Evolutionary conservation across 306 rosid genomes (phyloP).

Genomic region (Vicia faba): DNA sequence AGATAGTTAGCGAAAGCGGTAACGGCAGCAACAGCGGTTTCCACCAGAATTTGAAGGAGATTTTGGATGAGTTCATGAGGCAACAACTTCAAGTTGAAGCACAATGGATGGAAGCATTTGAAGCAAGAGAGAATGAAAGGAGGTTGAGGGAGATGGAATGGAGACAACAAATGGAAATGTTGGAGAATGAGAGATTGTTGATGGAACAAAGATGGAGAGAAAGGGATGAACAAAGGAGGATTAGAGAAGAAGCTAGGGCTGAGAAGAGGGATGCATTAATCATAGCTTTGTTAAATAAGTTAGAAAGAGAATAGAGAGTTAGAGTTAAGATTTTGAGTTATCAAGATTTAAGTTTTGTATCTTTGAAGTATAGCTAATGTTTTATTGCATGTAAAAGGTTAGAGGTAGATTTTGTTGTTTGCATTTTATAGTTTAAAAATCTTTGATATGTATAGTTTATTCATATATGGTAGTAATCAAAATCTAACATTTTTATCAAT

Average conservation of each 20-base stretch:
- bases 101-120: conserved; percentile 81
- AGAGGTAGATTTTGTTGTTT: neutral
- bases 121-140: conserved; percentile 78
- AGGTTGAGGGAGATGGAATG: conserved; percentile 80
- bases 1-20: conserved; percentile 13
- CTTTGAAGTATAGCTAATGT: neutral
- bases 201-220: conserved; percentile 91
- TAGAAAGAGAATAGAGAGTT: conserved; percentile 50
- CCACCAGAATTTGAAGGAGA: conserved; percentile 53
- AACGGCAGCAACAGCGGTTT: neutral
- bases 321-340: conserved; percentile 1
- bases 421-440: neutral
- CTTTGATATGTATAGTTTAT: conserved; percentile 33
- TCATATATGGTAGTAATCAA: neutral
- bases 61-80: conserved; percentile 73
- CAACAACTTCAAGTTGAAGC: conserved; percentile 73
- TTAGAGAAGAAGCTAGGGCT: conserved; percentile 93
- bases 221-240: conserved; percentile 77
- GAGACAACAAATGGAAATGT: conserved; percentile 76
- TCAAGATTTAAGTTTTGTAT: neutral
- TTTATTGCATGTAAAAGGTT: neutral
- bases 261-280: conserved; percentile 82
- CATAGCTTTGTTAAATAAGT: conserved; percentile 61
- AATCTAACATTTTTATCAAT: neutral
- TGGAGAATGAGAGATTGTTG: conserved; percentile 81